Percentiles rank a stretch among this genome's conserved stretches.
phyloP scores from a whole-genome alignment of 106 monocot species.

The Dendrobium catenatum region DNA sequence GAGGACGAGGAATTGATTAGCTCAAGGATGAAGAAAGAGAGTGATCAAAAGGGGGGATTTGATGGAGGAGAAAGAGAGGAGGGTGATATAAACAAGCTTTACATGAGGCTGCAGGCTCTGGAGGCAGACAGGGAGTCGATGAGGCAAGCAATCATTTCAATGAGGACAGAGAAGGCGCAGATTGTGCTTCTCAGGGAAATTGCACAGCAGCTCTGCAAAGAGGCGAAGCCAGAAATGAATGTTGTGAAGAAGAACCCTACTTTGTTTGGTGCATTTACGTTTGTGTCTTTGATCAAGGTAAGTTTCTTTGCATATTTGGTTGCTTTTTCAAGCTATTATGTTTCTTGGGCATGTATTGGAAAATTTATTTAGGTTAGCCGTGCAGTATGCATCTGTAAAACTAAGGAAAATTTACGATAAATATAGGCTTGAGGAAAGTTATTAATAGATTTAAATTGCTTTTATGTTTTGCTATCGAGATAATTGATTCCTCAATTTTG shows the following conservation, averaged over 20 bases:
- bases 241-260: constrained; percentile 18
- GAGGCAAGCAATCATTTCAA: constrained; percentile 46
- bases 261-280: constrained; percentile 19
- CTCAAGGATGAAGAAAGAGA: not conserved
- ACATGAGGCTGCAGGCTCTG: constrained; percentile 47
- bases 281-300: constrained; percentile 47
- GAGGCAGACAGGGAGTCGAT: constrained; percentile 72
- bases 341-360: not conserved
- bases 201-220: constrained; percentile 46
- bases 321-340: not conserved
- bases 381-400: not conserved
- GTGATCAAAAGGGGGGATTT: not conserved
- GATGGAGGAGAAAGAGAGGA: constrained; percentile 19
- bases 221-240: constrained; percentile 19
- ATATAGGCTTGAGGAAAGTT: not conserved
- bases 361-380: not conserved
- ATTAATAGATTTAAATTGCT: not conserved
- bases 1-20: constrained; percentile 2
- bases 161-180: constrained; percentile 53
- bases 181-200: constrained; percentile 48
- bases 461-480: not conserved
- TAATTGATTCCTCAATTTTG: not conserved
- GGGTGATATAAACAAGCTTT: constrained; percentile 48
- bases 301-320: not conserved
- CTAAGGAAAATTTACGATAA: not conserved